Conservation (phyloP, 139 green algal species). For the Desmodesmus armatus region DNA sequence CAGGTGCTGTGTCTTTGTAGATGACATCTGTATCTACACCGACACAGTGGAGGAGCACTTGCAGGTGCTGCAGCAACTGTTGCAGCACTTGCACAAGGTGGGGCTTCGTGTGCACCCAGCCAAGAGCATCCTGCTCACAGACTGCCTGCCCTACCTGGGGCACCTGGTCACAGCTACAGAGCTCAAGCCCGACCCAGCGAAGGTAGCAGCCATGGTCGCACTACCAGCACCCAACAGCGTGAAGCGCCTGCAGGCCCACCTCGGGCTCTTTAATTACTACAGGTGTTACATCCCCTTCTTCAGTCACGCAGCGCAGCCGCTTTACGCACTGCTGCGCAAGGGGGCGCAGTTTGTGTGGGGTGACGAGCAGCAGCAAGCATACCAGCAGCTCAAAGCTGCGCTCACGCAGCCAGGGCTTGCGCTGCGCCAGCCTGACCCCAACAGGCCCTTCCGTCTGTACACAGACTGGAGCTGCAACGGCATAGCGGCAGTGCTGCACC, state of each 20-base stretch:
- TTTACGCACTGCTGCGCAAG: slow-evolving; percentile 49
- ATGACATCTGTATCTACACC: slow-evolving; percentile 38
- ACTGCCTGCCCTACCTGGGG: slow-evolving; percentile 51
- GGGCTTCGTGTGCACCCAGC: slow-evolving; percentile 40
- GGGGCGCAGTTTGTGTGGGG: slow-evolving; percentile 32
- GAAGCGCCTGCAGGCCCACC: slow-evolving; percentile 37
- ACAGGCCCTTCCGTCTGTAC: slow-evolving; percentile 22
- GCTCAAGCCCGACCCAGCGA: slow-evolving; percentile 34
- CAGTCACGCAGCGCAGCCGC: slow-evolving; percentile 31
- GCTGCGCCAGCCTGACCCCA: background rate
- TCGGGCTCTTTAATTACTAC: slow-evolving; percentile 57
- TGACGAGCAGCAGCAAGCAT: slow-evolving; percentile 1
- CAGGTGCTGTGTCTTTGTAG: slow-evolving; percentile 41
- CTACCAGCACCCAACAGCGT: slow-evolving; percentile 43
- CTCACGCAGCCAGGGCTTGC: slow-evolving; percentile 6
- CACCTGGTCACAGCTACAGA: slow-evolving; percentile 45
- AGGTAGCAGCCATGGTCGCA: slow-evolving; percentile 49
- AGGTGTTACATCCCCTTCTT: slow-evolving; percentile 46
- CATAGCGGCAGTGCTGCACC: slow-evolving; percentile 53
- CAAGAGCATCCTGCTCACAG: slow-evolving; percentile 34
- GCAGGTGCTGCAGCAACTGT: slow-evolving; percentile 38
- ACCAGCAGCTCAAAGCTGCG: slow-evolving; percentile 17
- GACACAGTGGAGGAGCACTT: slow-evolving; percentile 19
- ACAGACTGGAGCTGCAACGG: slow-evolving; percentile 27
- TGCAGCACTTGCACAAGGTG: background rate